Evolutionary conservation across 352 stramenopile species (phyloP), one percentile per base, ranked within the genome.

Genomic region (Phytophthora niederhauseri): DNA sequence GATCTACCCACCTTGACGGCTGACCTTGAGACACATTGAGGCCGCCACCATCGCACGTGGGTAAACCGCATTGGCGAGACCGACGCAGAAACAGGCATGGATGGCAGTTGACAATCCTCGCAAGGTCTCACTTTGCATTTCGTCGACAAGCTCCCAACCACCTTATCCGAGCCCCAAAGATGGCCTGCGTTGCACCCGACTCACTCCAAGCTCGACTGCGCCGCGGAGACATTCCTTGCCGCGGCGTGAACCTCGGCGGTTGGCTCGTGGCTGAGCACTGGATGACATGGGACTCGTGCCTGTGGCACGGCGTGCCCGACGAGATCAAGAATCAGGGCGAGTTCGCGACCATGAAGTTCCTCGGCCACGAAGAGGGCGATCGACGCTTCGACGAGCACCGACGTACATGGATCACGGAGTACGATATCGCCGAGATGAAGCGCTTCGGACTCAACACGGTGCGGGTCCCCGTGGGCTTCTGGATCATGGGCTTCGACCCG

Each of bases 191-290:
- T 50, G 63, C 71, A 15, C 31, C 66, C 22, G 61, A 78, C 50
- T 78, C 72, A 57, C 68, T 96, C 7, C 83, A 94, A 76, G 62
- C 68, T 48, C 66, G 70, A 28, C 90, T 96, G 55, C 86, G 86
- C 30, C 64, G 72, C 9, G 88, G 88, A n/a, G 67, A 72, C 7
- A 70, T 85, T 9, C 69, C 72, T 2, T 89, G 75, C 51, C 80
- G 77, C 24, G 88, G 84, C 38, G 88, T 92, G 20, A 94, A 93
- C 66, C 75, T 96, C 31, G 88, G 88, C 8, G 76, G 78, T 7
- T 96, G 88, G 88, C 82, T 96, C 24, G 85, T 94, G 5, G 78
- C 80, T 7, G 88, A 96, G 73, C 67, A 91, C 64, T 96, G 88
- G 88, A 94, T 96, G 85, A 90, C 83, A 8, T 75, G 53, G 52